Percentiles rank a stretch among this genome's conserved stretches.
Conservation (phyloP, 164 flowering plant genomes). For the Vitis rupestris region DNA sequence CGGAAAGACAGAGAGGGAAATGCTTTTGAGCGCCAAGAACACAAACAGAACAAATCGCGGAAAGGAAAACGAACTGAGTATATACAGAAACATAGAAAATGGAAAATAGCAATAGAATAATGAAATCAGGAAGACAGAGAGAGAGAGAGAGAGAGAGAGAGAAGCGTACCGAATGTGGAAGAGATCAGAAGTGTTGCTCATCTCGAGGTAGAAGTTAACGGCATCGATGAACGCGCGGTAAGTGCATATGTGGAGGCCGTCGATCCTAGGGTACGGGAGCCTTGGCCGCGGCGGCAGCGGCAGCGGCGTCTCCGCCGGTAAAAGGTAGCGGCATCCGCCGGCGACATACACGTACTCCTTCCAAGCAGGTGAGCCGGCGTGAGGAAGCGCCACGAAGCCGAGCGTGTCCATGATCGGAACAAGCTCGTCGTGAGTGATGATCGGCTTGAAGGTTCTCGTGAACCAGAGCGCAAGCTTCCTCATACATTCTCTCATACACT, state of each 20-base stretch:
- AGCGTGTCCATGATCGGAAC: slow-evolving; percentile 58
- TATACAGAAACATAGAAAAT: too few species aligned
- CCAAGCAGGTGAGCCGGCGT: slow-evolving; percentile 20
- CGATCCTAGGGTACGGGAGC: slow-evolving; percentile 61
- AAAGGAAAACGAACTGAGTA: not conserved
- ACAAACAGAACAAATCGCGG: not conserved
- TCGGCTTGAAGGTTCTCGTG: slow-evolving; percentile 59
- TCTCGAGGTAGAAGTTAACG: slow-evolving; percentile 45
- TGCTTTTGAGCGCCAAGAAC: not conserved
- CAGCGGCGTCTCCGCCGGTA: slow-evolving; percentile 15
- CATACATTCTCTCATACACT: slow-evolving; percentile 39
- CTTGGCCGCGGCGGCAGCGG: slow-evolving; percentile 36
- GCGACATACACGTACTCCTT: slow-evolving; percentile 44
- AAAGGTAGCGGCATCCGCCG: slow-evolving; percentile 11
- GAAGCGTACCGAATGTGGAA: slow-evolving; percentile 51
- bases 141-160: slow-evolving; percentile 1
- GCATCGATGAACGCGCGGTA: slow-evolving; percentile 64
- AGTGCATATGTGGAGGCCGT: slow-evolving; percentile 58
- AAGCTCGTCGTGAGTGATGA: slow-evolving; percentile 68
- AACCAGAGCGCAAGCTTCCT: slow-evolving; percentile 65
- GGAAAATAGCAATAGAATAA: not conserved
- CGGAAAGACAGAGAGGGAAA: too few species aligned
- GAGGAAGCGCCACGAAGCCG: slow-evolving; percentile 43
- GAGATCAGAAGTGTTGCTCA: slow-evolving; percentile 46
- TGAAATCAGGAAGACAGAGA: not conserved